These are phyloP conservation scores for Penicillium sp. DNA, from an alignment of 2,329 filamentous ascomycete genomes.

Conservation along the genomic window DNA sequence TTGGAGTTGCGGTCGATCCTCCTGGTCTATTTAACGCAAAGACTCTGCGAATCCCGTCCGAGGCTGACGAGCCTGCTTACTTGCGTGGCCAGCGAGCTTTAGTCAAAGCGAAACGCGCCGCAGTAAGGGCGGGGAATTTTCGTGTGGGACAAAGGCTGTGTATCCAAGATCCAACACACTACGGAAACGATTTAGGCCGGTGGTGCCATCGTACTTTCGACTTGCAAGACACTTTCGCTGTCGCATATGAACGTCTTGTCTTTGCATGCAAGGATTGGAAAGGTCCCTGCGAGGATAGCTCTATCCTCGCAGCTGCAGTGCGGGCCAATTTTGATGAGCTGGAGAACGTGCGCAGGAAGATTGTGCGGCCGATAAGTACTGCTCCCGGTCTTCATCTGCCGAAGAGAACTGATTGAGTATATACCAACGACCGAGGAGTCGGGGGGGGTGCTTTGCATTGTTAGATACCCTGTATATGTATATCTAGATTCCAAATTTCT, in stretches of 20 bases:
- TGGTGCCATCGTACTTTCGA: conserved; percentile 51
- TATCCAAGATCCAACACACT: conserved; percentile 59
- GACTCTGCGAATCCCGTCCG: conserved; percentile 10
- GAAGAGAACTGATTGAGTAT: too few relatives aligned
- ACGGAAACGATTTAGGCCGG: conserved; percentile 56
- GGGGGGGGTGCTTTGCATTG: too few relatives aligned
- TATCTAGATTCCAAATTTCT: too few relatives aligned
- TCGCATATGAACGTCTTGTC: conserved; percentile 28
- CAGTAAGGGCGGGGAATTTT: conserved; percentile 33
- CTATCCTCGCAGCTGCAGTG: conserved; percentile 27
- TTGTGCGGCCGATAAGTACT: conserved; percentile 6
- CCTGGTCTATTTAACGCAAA: conserved; percentile 41
- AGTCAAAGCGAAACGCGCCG: conserved; percentile 31
- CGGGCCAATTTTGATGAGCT: conserved; percentile 33
- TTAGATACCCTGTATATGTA: conserved; percentile 15
- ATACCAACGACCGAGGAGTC: too few relatives aligned
- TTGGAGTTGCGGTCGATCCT: conserved; percentile 52
- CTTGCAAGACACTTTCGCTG: conserved; percentile 46
- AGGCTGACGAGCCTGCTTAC: conserved; percentile 23
- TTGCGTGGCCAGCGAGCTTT: conserved; percentile 43
- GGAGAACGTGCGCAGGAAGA: conserved; percentile 16
- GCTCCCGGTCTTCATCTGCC: too few relatives aligned
- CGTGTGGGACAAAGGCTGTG: conserved; percentile 44
- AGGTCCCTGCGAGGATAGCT: not conserved
- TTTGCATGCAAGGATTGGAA: conserved; percentile 27